These are phyloP conservation scores for Volvox carteri DNA, from an alignment of 163 green algal genomes.

Conservation along the genomic window DNA sequence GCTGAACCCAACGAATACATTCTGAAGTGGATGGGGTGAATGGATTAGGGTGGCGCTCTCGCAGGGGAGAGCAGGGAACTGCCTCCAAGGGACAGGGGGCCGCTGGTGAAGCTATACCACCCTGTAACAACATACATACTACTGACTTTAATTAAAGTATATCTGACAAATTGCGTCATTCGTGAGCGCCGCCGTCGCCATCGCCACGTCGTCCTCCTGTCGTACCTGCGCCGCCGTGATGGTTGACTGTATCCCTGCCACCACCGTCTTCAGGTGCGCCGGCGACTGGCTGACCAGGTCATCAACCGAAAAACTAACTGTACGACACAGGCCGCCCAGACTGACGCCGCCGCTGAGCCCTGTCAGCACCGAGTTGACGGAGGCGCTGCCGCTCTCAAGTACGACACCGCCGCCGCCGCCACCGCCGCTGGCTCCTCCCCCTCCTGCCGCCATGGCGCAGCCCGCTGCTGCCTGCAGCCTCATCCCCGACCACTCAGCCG, in stretches of 20 bases:
- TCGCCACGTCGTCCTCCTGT: no score
- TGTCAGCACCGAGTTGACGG: background rate
- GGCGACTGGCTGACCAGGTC: slow-evolving; percentile 41
- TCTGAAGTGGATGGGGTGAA: no score
- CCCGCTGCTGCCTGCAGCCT: slow-evolving; percentile 16
- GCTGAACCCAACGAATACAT: no score
- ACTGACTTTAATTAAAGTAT: no score
- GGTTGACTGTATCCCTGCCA: slow-evolving; percentile 44
- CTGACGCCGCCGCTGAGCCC: background rate
- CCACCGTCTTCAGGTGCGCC: slow-evolving; percentile 45
- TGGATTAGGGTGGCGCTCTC: no score
- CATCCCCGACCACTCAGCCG: slow-evolving; percentile 38
- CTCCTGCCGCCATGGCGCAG: no score
- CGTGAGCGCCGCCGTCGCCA: no score
- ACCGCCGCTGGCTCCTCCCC: background rate
- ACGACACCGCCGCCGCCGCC: background rate
- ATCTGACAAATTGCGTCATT: no score
- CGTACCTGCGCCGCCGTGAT: slow-evolving; percentile 37
- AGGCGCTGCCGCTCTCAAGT: background rate
- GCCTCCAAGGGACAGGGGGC: no score
- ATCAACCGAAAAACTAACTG: slow-evolving; percentile 18
- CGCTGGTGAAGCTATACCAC: no score
- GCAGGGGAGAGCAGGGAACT: no score
- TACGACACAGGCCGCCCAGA: slow-evolving; percentile 8
- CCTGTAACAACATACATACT: no score